phyloP scores from a whole-genome alignment of 768 basidiomycete genomes.

The Mycena galericulata region DNA sequence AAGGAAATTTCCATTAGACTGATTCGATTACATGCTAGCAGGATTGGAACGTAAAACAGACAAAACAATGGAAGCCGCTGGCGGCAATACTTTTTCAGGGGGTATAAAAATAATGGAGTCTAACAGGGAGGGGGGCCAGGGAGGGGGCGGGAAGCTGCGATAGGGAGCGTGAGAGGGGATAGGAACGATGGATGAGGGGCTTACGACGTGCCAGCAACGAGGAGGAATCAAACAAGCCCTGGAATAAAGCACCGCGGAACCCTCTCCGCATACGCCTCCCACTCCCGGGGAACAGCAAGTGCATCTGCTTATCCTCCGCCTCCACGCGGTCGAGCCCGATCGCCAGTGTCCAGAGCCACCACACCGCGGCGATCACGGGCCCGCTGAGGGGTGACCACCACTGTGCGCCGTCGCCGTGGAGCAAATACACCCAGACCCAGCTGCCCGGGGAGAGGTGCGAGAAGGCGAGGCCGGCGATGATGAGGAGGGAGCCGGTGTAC shows the following conservation, averaged over 20 bases:
- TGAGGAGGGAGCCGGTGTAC: conserved; percentile 64
- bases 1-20: no score
- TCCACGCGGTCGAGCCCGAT: conserved; percentile 61
- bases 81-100: no score
- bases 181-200: no score
- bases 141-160: no score
- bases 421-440: conserved; percentile 60
- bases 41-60: no score
- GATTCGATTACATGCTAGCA: no score
- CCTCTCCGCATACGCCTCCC: conserved; percentile 59
- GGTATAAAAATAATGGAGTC: no score
- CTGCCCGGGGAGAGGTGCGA: conserved; percentile 61
- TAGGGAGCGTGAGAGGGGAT: no score
- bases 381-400: conserved; percentile 37
- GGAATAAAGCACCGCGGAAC: conserved; percentile 65
- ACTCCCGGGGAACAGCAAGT: conserved; percentile 58
- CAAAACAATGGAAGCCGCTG: no score
- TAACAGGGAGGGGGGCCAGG: no score
- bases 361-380: conserved; percentile 49
- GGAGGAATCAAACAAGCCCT: conserved; percentile 55
- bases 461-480: conserved; percentile 59
- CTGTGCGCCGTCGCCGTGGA: no score
- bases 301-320: conserved; percentile 65
- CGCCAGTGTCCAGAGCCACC: conserved; percentile 64
- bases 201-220: no score